Evolutionary conservation across 306 rosid species (phyloP), one percentile per base, ranked within the genome.

Genomic region (Luffa aegyptiaca): DNA sequence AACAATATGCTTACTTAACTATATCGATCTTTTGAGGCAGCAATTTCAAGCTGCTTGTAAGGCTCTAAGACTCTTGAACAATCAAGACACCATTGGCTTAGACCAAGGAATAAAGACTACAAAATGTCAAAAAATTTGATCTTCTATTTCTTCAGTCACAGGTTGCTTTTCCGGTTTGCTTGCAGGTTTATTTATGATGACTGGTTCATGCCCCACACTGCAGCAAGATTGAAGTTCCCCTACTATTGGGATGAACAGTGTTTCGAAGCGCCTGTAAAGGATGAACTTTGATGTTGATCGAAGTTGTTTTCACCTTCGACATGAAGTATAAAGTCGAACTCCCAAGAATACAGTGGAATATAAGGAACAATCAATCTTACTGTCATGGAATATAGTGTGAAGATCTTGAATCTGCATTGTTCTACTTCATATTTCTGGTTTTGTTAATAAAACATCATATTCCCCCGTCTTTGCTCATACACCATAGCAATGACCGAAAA

Each of bases 121-220:
- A n/a, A n/a, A 33, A 49, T 52, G 13, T 8, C 18, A 51, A 70
- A 70, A 6, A 20, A 12, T 17, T 9, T 44, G 8, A 8, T 36
- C 73, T 66, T 36, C 2, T 33, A 5, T 3, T 57, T 76, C 17
- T 11, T 56, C 33, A 21, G 49, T 12, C 45, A 3, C 3, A 35
- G 56, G 20, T 45, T 16, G 21, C 36, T 20, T 46, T 66, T 52
- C 41, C 36, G 36, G 36, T 31, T 45, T 80, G 52, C 46, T 85
- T 65, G 81, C 84, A 95, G 99, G 94, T 95, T 95, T 82, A 72
- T 79, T 26, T 95, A 95, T 41, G 87, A 89, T 3, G 91, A 86
- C 80, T 95, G 99, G 99, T 88, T 41, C 48, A 85, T 93, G 99
- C 97, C 99, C 37, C 99, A 93, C 86, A 81, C 86, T 48, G 97